Conservation (phyloP, 306 rosid species). For the Clitoria ternatea region DNA sequence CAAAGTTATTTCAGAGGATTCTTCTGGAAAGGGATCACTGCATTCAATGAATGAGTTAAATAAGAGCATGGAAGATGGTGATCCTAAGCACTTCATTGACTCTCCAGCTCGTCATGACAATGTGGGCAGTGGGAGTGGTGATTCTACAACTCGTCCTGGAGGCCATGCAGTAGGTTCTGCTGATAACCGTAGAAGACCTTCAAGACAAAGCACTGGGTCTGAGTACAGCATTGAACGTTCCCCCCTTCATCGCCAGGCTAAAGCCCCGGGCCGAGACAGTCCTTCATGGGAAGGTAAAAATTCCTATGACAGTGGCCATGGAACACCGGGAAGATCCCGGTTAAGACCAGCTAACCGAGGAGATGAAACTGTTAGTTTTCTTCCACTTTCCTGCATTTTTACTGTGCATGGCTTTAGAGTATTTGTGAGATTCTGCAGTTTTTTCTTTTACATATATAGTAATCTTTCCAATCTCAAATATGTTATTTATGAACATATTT, state of each 20-base stretch:
- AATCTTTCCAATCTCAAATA: too few relatives aligned
- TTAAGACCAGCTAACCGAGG: conserved; percentile 51
- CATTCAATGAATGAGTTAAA: conserved; percentile 36
- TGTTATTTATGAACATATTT: too few relatives aligned
- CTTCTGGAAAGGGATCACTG: conserved; percentile 28
- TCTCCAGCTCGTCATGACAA: conserved; percentile 60
- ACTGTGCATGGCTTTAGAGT: not conserved
- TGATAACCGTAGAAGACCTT: conserved; percentile 54
- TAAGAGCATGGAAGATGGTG: conserved; percentile 59
- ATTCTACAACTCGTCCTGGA: conserved; percentile 36
- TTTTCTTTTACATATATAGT: not conserved
- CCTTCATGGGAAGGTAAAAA: conserved; percentile 64
- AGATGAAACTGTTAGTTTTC: conserved; percentile 62
- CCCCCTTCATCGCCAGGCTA: conserved; percentile 77
- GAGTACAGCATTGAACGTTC: conserved; percentile 78
- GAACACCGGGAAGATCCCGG: conserved; percentile 73
- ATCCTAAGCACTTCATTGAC: conserved; percentile 44
- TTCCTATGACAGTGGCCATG: conserved; percentile 63
- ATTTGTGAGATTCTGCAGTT: too few relatives aligned
- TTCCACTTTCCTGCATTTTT: conserved; percentile 15
- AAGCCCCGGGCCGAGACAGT: conserved; percentile 53
- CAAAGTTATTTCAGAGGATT: conserved; percentile 32
- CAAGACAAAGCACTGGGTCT: conserved; percentile 49
- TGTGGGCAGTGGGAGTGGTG: conserved; percentile 35
- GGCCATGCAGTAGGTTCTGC: conserved; percentile 47